Base-by-base conservation (phyloP, 768 basidiomycete genomes). In the Psilocybe tampanensis region DNA sequence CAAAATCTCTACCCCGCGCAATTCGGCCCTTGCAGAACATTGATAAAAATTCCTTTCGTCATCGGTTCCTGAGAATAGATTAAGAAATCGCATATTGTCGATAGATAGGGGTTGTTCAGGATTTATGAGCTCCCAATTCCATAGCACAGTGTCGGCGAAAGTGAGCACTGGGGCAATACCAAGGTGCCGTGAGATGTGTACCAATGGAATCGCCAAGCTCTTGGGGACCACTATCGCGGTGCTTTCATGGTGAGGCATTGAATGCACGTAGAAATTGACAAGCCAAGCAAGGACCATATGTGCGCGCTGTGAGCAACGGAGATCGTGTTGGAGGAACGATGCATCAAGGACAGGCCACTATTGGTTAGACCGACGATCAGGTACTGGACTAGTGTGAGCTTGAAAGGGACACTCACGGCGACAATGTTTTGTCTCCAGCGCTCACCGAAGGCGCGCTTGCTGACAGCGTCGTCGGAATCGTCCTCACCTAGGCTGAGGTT, bases 111-210 rank as follows among this genome's bases (percentile, higher is more conserved):
- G 88, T 34, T 77, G 68, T 19, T 72, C 70, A 21, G 87, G 77
- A 65, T 89, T 76, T 53, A 82, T 68, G 42, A 84, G 76, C 34
- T 85, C 84, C 80, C 84, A 89, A 68, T 98, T 97, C 93, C 94
- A 99, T 1, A 98, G 81, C 13, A 99, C 95, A 17, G 92, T 94
- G 69, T 97, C 96, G 23, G 95, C 92, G 68, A 94, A 99, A 0
- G 95, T 99, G 61, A 98, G 78, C 60, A 99, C 85, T 3, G 96
- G 96, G 6, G 95, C 94, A n/a, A 95, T 87, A 50, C 85, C 86
- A 41, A 99, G 81, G 50, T 81, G 72, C 9, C 80, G 80, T 13
- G 94, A 96, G 45, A 96, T 85, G 17, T 80, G 66, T 24, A 92
- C 81, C 24, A 97, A 79, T 0, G 96, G 95, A 21, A 91, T 71